Evolutionary conservation across 495 filamentous ascomycete species (phyloP), one percentile per base, ranked within the genome.

Genomic region (Tetracladium setigerum): DNA sequence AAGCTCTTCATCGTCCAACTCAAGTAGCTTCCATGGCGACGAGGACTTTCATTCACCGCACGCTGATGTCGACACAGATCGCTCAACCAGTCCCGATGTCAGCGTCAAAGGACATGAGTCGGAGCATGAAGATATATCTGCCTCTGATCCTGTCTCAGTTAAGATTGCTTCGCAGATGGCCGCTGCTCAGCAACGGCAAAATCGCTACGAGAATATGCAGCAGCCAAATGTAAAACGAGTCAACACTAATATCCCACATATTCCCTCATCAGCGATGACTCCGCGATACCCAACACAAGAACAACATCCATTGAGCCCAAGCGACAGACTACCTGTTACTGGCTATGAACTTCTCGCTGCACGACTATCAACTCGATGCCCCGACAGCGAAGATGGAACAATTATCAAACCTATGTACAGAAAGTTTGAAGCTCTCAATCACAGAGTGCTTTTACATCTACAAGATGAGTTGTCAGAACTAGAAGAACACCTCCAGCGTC

Each of bases 381-480:
- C 16, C 18, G 50, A 57, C 2, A 9, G 19, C 16, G 54, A 57
- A 14, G 19, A 42, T 33, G 48, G 50, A 37, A 53, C 58, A 2
- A 45, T 38, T 1, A 70, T 83, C 27, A 74, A 72, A 9, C 87
- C 87, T 6, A 76, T 96, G 13, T 95, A 94, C 63, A 82, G 89
- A 31, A 84, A 84, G 49, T 96, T 96, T 56, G 84, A 86, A 57
- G 72, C 76, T 8, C 66, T 95, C 4, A 95, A 95, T 56, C 87
- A 95, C 59, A 82, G 91, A 14, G 69, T 95, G 11, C 72, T 96
- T 2, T 70, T 96, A 2, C 79, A 92, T 57, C 76, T 96, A 1
- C 90, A 95, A 65, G 87, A 92, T 58, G 88, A 95, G 59, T 79
- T 95, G 33, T 71, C 78, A 1, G 84, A 91, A 42, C 69, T 92